These are phyloP conservation scores for Vairimorpha ceranae DNA, from an alignment of 371 early-diverging fungal species.

Conservation along the genomic window DNA sequence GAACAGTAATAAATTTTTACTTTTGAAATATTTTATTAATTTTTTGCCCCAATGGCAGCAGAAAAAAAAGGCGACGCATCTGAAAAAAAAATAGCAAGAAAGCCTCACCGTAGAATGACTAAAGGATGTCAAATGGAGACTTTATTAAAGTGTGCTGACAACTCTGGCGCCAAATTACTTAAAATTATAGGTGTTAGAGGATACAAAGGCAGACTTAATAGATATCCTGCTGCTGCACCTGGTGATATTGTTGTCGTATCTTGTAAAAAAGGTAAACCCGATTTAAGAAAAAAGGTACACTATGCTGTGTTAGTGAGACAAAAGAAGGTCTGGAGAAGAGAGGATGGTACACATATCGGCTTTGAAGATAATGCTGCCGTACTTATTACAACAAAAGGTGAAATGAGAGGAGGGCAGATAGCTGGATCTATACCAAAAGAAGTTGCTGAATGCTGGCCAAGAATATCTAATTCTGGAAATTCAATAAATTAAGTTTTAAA, in stretches of 20 bases:
- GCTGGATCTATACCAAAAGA: constrained; percentile 99
- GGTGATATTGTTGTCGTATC: constrained; percentile 99
- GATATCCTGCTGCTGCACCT: constrained; percentile 93
- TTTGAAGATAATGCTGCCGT: constrained; percentile 95
- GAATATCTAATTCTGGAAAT: constrained; percentile 82
- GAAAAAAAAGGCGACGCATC: constrained; percentile 31
- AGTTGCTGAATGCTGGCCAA: constrained; percentile 99
- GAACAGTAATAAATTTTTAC: neutral
- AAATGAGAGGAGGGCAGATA: constrained; percentile 99
- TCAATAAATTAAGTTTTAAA: constrained; percentile 43
- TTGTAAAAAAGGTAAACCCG: constrained; percentile 99
- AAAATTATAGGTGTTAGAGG: constrained; percentile 95
- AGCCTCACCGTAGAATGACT: constrained; percentile 71
- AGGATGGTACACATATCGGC: constrained; percentile 95
- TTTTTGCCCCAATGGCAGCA: constrained; percentile 30
- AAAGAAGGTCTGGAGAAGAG: constrained; percentile 95
- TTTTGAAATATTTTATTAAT: neutral
- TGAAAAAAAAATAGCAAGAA: constrained; percentile 41
- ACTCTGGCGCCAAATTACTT: constrained; percentile 99
- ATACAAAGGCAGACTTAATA: constrained; percentile 87
- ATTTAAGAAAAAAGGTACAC: constrained; percentile 98
- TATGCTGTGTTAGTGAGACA: constrained; percentile 98
- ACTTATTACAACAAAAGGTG: constrained; percentile 96
- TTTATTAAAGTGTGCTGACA: constrained; percentile 98
- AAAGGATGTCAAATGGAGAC: constrained; percentile 98